Evolutionary conservation across 2,329 filamentous ascomycete species (phyloP).

Genomic region (Colletotrichum tanaceti): DNA sequence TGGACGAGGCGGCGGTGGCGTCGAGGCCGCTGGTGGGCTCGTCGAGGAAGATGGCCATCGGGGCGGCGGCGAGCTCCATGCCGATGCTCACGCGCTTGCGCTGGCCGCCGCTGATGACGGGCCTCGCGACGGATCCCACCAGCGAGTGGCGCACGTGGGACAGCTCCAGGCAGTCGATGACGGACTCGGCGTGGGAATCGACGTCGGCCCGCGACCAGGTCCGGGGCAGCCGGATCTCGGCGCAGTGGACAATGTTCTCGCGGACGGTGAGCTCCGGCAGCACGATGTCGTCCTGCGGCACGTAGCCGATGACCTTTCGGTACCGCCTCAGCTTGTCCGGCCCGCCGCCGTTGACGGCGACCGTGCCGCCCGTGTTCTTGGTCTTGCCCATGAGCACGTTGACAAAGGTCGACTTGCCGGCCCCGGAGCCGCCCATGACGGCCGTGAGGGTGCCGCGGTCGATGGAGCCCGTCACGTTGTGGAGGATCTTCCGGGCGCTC

Average conservation of each 20-base stretch:
- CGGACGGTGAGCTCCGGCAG: slow-evolving; percentile 69
- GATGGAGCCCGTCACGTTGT: slow-evolving; percentile 66
- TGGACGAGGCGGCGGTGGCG: slow-evolving; percentile 65
- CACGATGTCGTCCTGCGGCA: slow-evolving; percentile 71
- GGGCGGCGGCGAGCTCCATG: slow-evolving; percentile 67
- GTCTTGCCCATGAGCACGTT: slow-evolving; percentile 72
- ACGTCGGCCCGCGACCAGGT: slow-evolving; percentile 63
- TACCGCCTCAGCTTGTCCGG: slow-evolving; percentile 61
- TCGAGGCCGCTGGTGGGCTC: slow-evolving; percentile 67
- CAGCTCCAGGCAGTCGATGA: slow-evolving; percentile 66
- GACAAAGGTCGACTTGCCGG: slow-evolving; percentile 69
- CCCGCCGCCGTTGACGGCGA: slow-evolving; percentile 65
- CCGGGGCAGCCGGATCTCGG: slow-evolving; percentile 63
- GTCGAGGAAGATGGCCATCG: slow-evolving; percentile 66
- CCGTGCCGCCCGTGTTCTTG: slow-evolving; percentile 60
- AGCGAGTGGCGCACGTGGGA: slow-evolving; percentile 63
- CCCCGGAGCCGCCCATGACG: slow-evolving; percentile 70
- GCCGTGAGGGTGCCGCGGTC: slow-evolving; percentile 65
- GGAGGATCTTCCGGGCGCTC: slow-evolving; percentile 58
- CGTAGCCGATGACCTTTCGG: slow-evolving; percentile 71
- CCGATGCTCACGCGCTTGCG: slow-evolving; percentile 70
- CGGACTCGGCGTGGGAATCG: slow-evolving; percentile 63
- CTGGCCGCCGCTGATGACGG: slow-evolving; percentile 67
- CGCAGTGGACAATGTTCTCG: slow-evolving; percentile 72
- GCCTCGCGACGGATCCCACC: slow-evolving; percentile 63